These are phyloP conservation scores for Trypanosoma conorhini DNA, from an alignment of 208 protist species.

Conservation along the genomic window DNA sequence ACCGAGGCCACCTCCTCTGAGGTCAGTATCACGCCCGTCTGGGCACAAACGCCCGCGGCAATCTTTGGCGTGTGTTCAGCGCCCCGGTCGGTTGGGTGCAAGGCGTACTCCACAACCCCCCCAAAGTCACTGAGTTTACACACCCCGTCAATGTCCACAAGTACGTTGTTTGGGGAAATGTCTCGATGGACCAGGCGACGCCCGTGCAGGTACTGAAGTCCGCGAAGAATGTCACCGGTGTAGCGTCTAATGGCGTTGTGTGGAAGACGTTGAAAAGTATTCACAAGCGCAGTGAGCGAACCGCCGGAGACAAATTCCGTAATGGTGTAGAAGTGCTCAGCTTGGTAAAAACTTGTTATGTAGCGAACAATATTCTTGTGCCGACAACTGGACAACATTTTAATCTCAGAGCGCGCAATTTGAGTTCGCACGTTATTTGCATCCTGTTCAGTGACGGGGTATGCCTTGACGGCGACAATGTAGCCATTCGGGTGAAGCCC, in stretches of 20 bases:
- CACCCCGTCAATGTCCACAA: conserved; percentile 65
- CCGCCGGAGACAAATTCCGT: conserved; percentile 74
- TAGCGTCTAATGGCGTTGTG: conserved; percentile 48
- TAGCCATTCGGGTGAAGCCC: conserved; percentile 38
- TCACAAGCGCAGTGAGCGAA: conserved; percentile 52
- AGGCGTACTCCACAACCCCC: conserved; percentile 32
- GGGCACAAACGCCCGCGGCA: background rate
- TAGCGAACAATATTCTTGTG: conserved; percentile 77
- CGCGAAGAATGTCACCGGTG: conserved; percentile 49
- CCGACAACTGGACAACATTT: conserved; percentile 40
- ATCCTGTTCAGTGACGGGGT: conserved; percentile 25
- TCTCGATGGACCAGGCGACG: conserved; percentile 70
- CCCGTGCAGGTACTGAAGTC: conserved; percentile 68
- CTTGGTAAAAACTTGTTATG: conserved; percentile 43
- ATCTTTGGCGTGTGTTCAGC: background rate
- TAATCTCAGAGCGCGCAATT: conserved; percentile 50
- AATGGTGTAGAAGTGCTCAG: conserved; percentile 49
- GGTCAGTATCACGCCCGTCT: background rate
- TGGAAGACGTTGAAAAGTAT: conserved; percentile 49
- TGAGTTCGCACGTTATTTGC: conserved; percentile 27
- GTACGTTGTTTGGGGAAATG: conserved; percentile 75
- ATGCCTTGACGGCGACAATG: conserved; percentile 62
- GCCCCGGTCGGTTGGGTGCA: conserved; percentile 8
- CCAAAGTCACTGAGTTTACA: conserved; percentile 86
- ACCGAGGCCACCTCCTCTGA: background rate